Evolutionary conservation across 2,329 filamentous ascomycete species (phyloP).

Genomic region (Monosporascus cannonballus): DNA sequence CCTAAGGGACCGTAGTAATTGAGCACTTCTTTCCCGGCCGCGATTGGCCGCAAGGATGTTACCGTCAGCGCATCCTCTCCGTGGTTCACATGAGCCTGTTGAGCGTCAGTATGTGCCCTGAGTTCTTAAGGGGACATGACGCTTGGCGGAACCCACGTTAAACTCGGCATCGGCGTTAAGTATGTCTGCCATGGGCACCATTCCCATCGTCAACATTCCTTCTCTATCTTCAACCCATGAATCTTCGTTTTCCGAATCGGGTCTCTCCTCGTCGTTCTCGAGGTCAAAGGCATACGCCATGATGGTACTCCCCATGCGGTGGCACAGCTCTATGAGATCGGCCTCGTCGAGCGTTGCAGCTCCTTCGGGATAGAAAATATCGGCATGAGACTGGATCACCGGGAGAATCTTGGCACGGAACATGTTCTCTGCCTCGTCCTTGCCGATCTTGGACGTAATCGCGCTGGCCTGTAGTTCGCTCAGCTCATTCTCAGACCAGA

Average conservation of each 20-base stretch:
- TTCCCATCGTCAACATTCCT: constrained; percentile 60
- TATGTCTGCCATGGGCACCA: constrained; percentile 88
- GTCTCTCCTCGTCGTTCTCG: constrained; percentile 39
- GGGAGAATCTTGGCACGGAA: constrained; percentile 54
- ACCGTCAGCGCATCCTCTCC: constrained; percentile 57
- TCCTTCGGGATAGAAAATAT: constrained; percentile 38
- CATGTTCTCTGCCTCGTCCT: constrained; percentile 60
- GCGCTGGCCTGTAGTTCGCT: constrained; percentile 69
- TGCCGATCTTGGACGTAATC: constrained; percentile 71
- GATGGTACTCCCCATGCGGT: constrained; percentile 80
- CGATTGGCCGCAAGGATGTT: constrained; percentile 62
- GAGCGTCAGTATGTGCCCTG: constrained; percentile 3
- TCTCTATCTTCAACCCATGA: constrained; percentile 62
- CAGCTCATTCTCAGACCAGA: constrained; percentile 70
- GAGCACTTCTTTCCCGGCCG: constrained; percentile 68
- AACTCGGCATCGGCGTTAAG: constrained; percentile 86
- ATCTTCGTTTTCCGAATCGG: constrained; percentile 54
- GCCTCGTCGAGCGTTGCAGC: constrained; percentile 32
- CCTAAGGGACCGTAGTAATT: constrained; percentile 87
- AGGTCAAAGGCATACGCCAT: constrained; percentile 94
- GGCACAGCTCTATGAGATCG: constrained; percentile 50
- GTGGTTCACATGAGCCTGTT: constrained; percentile 48
- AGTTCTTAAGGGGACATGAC: not conserved
- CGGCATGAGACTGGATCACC: constrained; percentile 37
- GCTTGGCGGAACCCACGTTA: constrained; percentile 49